Evolutionary conservation across 2,329 filamentous ascomycete genomes (phyloP), one percentile per base, ranked within the genome.

Genomic region (Erysiphe pulchra): DNA sequence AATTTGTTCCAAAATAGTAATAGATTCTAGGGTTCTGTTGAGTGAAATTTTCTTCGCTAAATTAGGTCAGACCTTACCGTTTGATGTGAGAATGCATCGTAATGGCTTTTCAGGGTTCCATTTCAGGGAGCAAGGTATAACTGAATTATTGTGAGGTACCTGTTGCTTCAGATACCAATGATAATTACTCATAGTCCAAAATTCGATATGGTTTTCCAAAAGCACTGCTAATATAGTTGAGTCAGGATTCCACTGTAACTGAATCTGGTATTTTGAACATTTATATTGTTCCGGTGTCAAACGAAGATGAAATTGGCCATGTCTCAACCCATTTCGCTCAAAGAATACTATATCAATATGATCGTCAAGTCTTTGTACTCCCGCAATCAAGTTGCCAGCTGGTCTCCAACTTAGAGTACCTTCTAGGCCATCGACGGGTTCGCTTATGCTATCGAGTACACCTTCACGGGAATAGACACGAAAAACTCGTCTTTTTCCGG

Each of bases 91-190:
- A 16, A 73, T 67, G 43, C 90, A 67, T 13, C 74, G 71, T 32
- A 94, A 64, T 3, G 85, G 65, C 58, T 80, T 85, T 57, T 95
- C 90, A 1, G 83, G 73, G 59, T 98, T 84, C 90, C 90, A 98
- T 0, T 65, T 58, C 6, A 60, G 18, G 14, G 54, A 49, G 17
- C 28, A 48, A 16, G 38, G 44, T n/a, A 49, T 30, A n/a, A 73
- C 51, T 36, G 57, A 53, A 42, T 54, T 52, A 12, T 53, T 55
- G 7, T 69, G 63, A 7, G 64, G 62, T 7, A 94, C 67, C 57
- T 94, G 85, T 59, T 93, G 85, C 63, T 98, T 98, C 14, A 98
- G 67, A 59, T 95, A 95, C 73, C 90, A 98, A 58, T 95, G 83
- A 54, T 98, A 98, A 59, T 98, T 98, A 17, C 84, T 81, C 70